These are phyloP conservation scores for Daldinia caldariorum DNA, from an alignment of 495 filamentous ascomycete genomes.

Conservation along the genomic window DNA sequence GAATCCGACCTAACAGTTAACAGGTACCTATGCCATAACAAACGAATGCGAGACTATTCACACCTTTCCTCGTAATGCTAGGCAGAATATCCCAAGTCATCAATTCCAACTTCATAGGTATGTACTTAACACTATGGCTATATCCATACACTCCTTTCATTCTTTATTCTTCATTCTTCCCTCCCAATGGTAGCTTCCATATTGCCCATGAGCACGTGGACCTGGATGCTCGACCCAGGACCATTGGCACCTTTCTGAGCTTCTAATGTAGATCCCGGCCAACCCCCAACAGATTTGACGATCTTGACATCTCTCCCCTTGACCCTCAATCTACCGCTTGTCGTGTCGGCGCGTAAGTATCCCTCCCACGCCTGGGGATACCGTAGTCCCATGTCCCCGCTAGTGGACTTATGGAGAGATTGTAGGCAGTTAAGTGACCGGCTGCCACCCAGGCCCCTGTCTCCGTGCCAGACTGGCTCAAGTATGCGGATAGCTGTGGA, in stretches of 20 bases:
- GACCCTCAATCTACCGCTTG: slow-evolving; percentile 45
- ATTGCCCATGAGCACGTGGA: slow-evolving; percentile 44
- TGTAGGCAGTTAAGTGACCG: slow-evolving; percentile 43
- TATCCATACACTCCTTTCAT: not conserved
- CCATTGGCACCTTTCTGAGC: slow-evolving; percentile 52
- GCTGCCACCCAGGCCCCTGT: not conserved
- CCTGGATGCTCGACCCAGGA: slow-evolving; percentile 39
- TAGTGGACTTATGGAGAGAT: slow-evolving; percentile 48
- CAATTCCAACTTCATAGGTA: not conserved
- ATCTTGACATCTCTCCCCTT: slow-evolving; percentile 50
- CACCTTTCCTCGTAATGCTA: slow-evolving; percentile 11
- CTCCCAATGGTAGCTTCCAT: slow-evolving; percentile 48
- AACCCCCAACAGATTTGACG: slow-evolving; percentile 40
- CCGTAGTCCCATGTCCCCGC: slow-evolving; percentile 46
- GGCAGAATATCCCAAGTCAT: not conserved
- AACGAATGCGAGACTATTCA: slow-evolving; percentile 34
- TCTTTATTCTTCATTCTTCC: not conserved
- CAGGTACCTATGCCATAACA: not conserved
- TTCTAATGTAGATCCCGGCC: slow-evolving; percentile 47
- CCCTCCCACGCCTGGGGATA: slow-evolving; percentile 58
- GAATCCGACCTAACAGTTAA: not conserved
- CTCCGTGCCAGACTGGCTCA: slow-evolving; percentile 51
- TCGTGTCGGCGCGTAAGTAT: slow-evolving; percentile 40
- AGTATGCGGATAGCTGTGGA: slow-evolving; percentile 42
- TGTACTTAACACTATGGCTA: too few species aligned